phyloP scores from a whole-genome alignment of 2,329 filamentous ascomycete species.

The Apiospora malaysiana region DNA sequence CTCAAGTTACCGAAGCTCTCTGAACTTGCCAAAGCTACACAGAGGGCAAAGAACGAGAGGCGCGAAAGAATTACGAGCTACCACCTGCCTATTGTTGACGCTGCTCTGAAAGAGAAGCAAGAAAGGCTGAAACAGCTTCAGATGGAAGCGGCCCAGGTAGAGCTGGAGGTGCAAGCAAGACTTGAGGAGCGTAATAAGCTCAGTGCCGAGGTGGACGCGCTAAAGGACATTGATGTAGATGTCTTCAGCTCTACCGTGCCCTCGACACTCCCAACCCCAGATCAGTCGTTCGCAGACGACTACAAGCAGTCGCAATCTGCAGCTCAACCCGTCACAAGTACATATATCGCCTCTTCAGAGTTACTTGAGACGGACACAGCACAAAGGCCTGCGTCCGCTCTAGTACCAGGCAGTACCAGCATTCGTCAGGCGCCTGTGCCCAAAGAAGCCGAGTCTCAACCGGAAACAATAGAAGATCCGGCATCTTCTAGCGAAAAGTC shows the following conservation, averaged over 20 bases:
- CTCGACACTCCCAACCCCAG: background rate
- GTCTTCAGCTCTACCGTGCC: background rate
- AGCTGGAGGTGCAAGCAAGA: slow-evolving; percentile 51
- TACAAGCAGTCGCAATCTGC: background rate
- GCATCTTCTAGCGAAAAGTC: slow-evolving; percentile 22
- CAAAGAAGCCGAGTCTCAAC: background rate
- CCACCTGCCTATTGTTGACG: slow-evolving; percentile 46
- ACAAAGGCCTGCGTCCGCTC: background rate
- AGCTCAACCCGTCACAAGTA: background rate
- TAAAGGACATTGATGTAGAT: slow-evolving; percentile 16
- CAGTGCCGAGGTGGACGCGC: slow-evolving; percentile 22
- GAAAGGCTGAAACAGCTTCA: slow-evolving; percentile 53
- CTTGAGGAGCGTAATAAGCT: slow-evolving; percentile 42
- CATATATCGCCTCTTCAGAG: background rate
- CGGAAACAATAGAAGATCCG: slow-evolving; percentile 8
- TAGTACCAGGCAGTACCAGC: background rate
- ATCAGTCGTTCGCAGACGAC: slow-evolving; percentile 3
- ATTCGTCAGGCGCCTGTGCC: background rate
- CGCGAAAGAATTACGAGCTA: slow-evolving; percentile 45
- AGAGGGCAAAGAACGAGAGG: slow-evolving; percentile 27
- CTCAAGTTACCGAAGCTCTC: slow-evolving; percentile 26
- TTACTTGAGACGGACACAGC: background rate
- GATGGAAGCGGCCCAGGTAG: slow-evolving; percentile 53
- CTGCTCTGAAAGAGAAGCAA: slow-evolving; percentile 50
- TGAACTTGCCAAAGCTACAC: slow-evolving; percentile 24